Percentiles rank a stretch among this genome's conserved stretches.
Conservation (phyloP, 345 rosid genomes). For the Eucalyptus marginata region DNA sequence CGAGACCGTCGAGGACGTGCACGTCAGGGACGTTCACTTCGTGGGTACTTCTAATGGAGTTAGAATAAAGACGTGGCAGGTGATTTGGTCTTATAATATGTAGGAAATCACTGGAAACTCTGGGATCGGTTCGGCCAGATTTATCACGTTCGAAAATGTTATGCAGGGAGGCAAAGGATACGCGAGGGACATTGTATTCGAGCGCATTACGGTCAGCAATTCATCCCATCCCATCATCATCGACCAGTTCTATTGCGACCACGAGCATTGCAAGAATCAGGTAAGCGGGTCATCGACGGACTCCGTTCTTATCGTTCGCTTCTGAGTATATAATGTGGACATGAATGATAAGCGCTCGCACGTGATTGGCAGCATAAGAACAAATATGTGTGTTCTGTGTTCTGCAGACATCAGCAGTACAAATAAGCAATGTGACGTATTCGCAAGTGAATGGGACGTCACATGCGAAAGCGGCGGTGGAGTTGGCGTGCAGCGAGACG, state of each 20-base stretch:
- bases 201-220: background rate
- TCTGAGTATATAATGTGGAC: background rate
- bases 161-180: constrained; percentile 41
- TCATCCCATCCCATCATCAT: constrained; percentile 31
- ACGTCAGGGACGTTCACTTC: constrained; percentile 9
- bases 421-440: constrained; percentile 9
- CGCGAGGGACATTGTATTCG: constrained; percentile 25
- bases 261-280: constrained; percentile 17
- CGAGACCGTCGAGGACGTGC: constrained; percentile 18
- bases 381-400: background rate
- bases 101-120: too few relatives aligned
- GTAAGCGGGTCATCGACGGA: background rate
- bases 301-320: background rate
- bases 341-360: background rate
- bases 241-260: constrained; percentile 43
- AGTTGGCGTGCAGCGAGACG: constrained; percentile 18
- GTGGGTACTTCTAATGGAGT: constrained; percentile 25
- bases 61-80: constrained; percentile 52
- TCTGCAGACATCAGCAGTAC: constrained; percentile 26
- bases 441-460: constrained; percentile 22
- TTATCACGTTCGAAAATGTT: background rate
- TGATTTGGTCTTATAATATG: background rate
- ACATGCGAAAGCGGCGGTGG: background rate
- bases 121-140: too few relatives aligned
- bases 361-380: background rate